Conservation (phyloP, 2,329 filamentous ascomycete genomes). For the Apiospora saccharicola region DNA sequence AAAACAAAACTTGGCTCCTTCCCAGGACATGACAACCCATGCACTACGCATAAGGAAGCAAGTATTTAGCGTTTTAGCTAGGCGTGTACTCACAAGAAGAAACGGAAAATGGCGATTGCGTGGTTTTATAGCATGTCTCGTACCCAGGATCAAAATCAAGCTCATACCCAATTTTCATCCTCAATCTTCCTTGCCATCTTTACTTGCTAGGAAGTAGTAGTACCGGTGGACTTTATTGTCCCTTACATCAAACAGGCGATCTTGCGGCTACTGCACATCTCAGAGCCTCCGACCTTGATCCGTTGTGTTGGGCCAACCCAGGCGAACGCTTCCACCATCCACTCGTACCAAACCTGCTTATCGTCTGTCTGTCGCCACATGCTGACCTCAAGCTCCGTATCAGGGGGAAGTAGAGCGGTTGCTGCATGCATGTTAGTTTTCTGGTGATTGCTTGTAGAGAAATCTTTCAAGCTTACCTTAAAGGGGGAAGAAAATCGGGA, state of each 20-base stretch:
- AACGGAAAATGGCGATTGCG: neutral
- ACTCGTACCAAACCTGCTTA: slow-evolving; percentile 97
- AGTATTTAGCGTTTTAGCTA: slow-evolving; percentile 10
- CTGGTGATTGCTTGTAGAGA: neutral
- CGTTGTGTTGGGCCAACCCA: slow-evolving; percentile 66
- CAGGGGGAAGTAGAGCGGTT: slow-evolving; percentile 86
- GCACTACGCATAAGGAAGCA: neutral
- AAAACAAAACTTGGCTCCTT: neutral
- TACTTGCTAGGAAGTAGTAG: neutral
- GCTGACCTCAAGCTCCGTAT: slow-evolving; percentile 84
- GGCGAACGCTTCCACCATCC: slow-evolving; percentile 87
- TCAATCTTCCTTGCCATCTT: neutral
- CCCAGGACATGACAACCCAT: neutral
- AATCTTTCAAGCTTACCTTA: slow-evolving; percentile 66
- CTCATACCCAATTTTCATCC: slow-evolving; percentile 13
- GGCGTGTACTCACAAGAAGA: neutral
- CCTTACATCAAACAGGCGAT: slow-evolving; percentile 74
- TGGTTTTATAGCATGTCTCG: slow-evolving; percentile 15
- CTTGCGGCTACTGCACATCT: slow-evolving; percentile 73
- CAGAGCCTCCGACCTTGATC: slow-evolving; percentile 71
- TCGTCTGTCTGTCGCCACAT: slow-evolving; percentile 98
- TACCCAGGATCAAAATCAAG: slow-evolving; percentile 4
- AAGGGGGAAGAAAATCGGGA: slow-evolving; percentile 96
- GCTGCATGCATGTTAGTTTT: slow-evolving; percentile 55
- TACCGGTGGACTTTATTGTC: neutral